Evolutionary conservation across 2,329 filamentous ascomycete species (phyloP).

Genomic region (Aspergillus ibericus): DNA sequence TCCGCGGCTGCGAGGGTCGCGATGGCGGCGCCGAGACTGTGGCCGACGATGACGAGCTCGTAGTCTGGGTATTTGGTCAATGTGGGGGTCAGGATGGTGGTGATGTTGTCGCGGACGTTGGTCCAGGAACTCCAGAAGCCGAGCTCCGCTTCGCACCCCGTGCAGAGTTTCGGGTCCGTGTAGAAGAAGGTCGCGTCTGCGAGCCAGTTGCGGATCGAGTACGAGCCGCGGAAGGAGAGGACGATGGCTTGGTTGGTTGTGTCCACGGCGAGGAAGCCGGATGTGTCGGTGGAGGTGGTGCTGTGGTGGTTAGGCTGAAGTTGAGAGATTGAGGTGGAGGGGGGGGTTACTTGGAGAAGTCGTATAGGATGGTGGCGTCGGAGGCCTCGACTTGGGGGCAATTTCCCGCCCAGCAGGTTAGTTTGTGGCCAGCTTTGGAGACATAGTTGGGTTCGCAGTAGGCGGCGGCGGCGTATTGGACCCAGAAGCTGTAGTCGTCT

Average conservation of each 20-base stretch:
- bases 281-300: conserved; percentile 39
- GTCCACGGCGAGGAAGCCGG: conserved; percentile 52
- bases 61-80: conserved; percentile 31
- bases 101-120: conserved; percentile 34
- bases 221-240: conserved; percentile 40
- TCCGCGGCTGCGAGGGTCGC: conserved; percentile 61
- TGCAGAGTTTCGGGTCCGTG: conserved; percentile 42
- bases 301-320: neutral
- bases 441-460: conserved; percentile 52
- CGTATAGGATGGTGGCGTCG: conserved; percentile 36
- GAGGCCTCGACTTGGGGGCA: conserved; percentile 46
- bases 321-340: neutral
- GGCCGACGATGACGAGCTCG: conserved; percentile 55
- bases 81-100: conserved; percentile 33
- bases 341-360: conserved; percentile 47
- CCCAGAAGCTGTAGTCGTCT: conserved; percentile 44
- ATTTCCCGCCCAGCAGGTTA: conserved; percentile 46
- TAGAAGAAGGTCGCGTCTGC: conserved; percentile 29
- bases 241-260: conserved; percentile 42
- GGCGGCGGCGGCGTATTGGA: conserved; percentile 52
- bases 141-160: conserved; percentile 40
- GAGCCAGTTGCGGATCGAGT: conserved; percentile 34
- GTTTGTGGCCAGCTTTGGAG: conserved; percentile 36
- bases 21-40: conserved; percentile 68
- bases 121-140: conserved; percentile 53